Evolutionary conservation across 1,284 basidiomycete genomes (phyloP), one percentile per base, ranked within the genome.

Genomic region (Coniophora puteana): DNA sequence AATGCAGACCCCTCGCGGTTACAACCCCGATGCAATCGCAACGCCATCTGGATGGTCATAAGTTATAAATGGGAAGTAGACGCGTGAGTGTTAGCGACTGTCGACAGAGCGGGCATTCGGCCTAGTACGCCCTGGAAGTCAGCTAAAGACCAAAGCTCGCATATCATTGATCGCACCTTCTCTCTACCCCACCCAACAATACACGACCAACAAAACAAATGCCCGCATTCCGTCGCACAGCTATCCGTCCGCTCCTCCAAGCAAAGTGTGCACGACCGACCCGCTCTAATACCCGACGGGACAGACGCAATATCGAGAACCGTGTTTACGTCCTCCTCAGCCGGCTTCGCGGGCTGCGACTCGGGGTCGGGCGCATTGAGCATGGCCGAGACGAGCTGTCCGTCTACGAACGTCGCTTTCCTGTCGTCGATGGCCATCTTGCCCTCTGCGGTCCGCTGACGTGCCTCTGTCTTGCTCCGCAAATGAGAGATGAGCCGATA

Each of bases 131-230:
- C n/a, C 88, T 89, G 48, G 17, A 48, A 43, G 13, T 33, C 40
- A 44, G 16, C n/a, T 46, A 41, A 35, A 42, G 23, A 24, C 12
- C 16, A 22, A 21, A 12, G 16, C 22, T 44, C 65, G 43, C 45
- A 81, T 81, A n/a, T n/a, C n/a, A n/a, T n/a, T n/a, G n/a, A n/a
- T n/a, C n/a, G n/a, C n/a, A n/a, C n/a, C 79, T 94, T 96, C 63
- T 96, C 93, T 55, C 87, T 70, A 8, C 82, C 80, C 93, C 93
- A 89, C 36, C 87, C 80, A 34, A 86, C 77, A 38, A 96, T 89
- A 59, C 93, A 97, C 47, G 73, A 80, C 93, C 93, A 97, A 58
- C 92, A 94, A 63, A 95, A 96, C 33, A 95, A 63, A 65, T 96
- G 93, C 0, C 93, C 93, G 53, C 93, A 96, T 58, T 95, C 93